Percentiles rank a stretch among this genome's conserved stretches.
These are phyloP conservation scores for Exophiala calicioides DNA, from an alignment of 2,329 filamentous ascomycete species.

Conservation along the genomic window DNA sequence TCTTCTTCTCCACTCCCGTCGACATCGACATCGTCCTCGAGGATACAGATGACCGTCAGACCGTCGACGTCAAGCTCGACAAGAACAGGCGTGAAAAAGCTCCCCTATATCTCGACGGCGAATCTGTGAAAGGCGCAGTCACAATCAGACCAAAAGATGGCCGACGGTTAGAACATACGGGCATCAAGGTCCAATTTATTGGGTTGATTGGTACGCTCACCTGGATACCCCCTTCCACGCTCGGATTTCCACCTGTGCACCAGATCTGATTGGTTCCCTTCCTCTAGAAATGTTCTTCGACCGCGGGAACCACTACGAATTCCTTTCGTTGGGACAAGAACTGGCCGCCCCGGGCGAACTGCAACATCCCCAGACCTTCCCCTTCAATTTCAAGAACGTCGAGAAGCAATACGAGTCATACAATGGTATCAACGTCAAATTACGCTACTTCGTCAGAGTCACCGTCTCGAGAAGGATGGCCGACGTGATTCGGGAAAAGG, in stretches of 20 bases:
- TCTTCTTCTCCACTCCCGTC: constrained; percentile 97
- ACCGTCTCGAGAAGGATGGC: constrained; percentile 96
- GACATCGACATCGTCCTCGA: constrained; percentile 99
- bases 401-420: constrained; percentile 99
- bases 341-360: constrained; percentile 95
- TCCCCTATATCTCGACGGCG: constrained; percentile 94
- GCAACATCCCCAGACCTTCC: constrained; percentile 96
- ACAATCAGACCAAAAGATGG: constrained; percentile 97
- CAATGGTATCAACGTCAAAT: constrained; percentile 98
- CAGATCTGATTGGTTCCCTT: constrained; percentile 14
- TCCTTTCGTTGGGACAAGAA: constrained; percentile 94
- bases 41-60: constrained; percentile 88
- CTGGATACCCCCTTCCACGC: constrained; percentile 14
- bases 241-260: no score
- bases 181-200: constrained; percentile 99
- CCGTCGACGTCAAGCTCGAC: constrained; percentile 97
- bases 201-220: constrained; percentile 78
- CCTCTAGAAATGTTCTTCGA: constrained; percentile 97
- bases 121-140: constrained; percentile 95
- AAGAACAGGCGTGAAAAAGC: constrained; percentile 97
- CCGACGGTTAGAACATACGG: constrained; percentile 95
- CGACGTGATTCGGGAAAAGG: constrained; percentile 97
- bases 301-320: constrained; percentile 98
- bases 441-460: constrained; percentile 96
- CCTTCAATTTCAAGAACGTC: constrained; percentile 99